Base-by-base conservation (phyloP, 2,329 filamentous ascomycete species). In the Alternaria triticina region DNA sequence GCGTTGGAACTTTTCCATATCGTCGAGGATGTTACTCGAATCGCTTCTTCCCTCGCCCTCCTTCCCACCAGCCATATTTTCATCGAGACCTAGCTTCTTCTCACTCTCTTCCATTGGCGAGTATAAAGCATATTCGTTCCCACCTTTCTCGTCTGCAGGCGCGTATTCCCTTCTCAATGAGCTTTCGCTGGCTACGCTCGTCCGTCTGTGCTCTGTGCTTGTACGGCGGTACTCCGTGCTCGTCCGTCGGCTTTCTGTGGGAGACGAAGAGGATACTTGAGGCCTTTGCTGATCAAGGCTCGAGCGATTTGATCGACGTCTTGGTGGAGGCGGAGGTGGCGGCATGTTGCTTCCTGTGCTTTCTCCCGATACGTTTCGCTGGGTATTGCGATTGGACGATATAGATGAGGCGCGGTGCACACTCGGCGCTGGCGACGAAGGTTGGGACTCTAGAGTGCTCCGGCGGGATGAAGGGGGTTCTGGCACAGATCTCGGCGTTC, bases 1-100 rank as follows among this genome's bases (percentile, higher is more conserved):
- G 8, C 71, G 69, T 64, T 81, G 79, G 28, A 81, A 79, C 64
- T 68, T 75, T 33, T 80, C 78, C 77, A 81, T 78, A 54, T 81
- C 79, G 54, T 78, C 76, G 13, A 81, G 60, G 6, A 81, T 77
- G 60, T 73, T 79, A 15, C 61, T 69, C 9, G 71, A 64, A 36
- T 70, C 69, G 36, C 65, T 74, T 30, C 65, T 63, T 9, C 30
- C 17, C 17, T 33, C 50, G 43, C 47, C 46, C 7, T 52, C 47
- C 47, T 51, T 57, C 17, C 20, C 43, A 22, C 15, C 13, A 22
- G 28, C 23, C 13, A 20, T 7, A 6, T 44, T 59, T 30, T 62
- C 55, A 27, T 61, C 36, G 8, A 27, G 15, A 11, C 62, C 69
- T 15, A 71, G 10, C 22, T 43, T 66, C 40, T 71, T 70, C 46